Evolutionary conservation across 495 filamentous ascomycete genomes (phyloP).

Genomic region (Tuber microsphaerosporum): DNA sequence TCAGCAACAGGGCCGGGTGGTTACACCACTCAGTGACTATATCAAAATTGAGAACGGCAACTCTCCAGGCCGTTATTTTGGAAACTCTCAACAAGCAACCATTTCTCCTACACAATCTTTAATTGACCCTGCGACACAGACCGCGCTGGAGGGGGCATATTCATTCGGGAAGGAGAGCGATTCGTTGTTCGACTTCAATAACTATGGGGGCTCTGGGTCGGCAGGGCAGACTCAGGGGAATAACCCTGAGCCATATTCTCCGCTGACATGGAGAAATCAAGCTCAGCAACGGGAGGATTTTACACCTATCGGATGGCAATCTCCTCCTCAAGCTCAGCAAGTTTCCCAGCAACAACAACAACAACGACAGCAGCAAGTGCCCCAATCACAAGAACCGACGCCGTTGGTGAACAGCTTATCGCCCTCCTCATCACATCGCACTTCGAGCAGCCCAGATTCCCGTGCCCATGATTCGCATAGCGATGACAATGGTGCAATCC

Average conservation of each 20-base stretch:
- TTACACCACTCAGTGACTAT: slow-evolving; percentile 39
- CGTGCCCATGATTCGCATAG: slow-evolving; percentile 44
- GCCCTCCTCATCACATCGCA: slow-evolving; percentile 43
- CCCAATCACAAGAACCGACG: slow-evolving; percentile 37
- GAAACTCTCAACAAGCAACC: slow-evolving; percentile 33
- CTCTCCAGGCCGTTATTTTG: slow-evolving; percentile 30
- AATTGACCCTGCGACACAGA: slow-evolving; percentile 39
- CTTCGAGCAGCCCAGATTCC: slow-evolving; percentile 46
- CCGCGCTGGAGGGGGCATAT: slow-evolving; percentile 39
- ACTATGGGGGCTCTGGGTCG: slow-evolving; percentile 17
- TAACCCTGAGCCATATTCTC: slow-evolving; percentile 23
- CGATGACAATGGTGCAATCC: slow-evolving; percentile 31
- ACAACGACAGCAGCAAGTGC: slow-evolving; percentile 26
- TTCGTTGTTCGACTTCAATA: slow-evolving; percentile 38
- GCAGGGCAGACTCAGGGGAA: slow-evolving; percentile 25
- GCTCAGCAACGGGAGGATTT: slow-evolving; percentile 34
- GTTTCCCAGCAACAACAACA: slow-evolving; percentile 28
- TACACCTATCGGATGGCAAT: slow-evolving; percentile 38
- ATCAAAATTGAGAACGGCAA: slow-evolving; percentile 40
- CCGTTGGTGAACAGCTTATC: slow-evolving; percentile 44
- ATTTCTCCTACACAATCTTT: slow-evolving; percentile 41
- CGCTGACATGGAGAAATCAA: slow-evolving; percentile 31
- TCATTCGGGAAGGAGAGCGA: slow-evolving; percentile 34
- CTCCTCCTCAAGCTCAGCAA: slow-evolving; percentile 36
- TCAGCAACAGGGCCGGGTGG: slow-evolving; percentile 21